phyloP scores from a whole-genome alignment of 371 early-diverging fungal species.

The Rhizopus stolonifer region DNA sequence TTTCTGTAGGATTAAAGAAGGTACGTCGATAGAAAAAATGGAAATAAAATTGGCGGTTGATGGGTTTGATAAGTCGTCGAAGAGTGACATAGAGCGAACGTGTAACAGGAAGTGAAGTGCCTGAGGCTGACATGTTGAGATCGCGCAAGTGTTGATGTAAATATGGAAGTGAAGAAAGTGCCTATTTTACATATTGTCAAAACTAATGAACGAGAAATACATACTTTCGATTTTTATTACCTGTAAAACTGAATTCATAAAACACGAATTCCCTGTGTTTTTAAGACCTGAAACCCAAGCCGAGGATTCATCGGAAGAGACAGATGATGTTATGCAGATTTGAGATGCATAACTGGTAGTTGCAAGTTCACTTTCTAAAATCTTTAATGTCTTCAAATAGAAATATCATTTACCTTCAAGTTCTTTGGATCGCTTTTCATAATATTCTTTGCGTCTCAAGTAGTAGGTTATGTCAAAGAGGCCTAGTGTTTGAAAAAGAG shows the following conservation, averaged over 20 bases:
- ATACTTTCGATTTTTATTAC: conserved; percentile 30
- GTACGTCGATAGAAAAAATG: conserved; percentile 15
- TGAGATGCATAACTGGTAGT: conserved; percentile 9
- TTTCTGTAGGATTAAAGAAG: conserved; percentile 37
- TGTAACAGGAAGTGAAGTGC: conserved; percentile 33
- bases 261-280: conserved; percentile 90
- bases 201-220: background rate
- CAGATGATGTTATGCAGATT: conserved; percentile 18
- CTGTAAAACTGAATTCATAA: conserved; percentile 87
- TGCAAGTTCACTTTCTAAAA: conserved; percentile 18
- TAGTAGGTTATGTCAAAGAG: conserved; percentile 19
- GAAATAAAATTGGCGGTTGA: too few species aligned
- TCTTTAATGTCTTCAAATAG: background rate
- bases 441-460: conserved; percentile 23
- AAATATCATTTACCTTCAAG: conserved; percentile 11
- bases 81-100: conserved; percentile 36
- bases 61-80: conserved; percentile 28
- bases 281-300: conserved; percentile 60
- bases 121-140: conserved; percentile 13
- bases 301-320: conserved; percentile 12
- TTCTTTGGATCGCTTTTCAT: conserved; percentile 15
- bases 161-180: conserved; percentile 42
- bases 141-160: conserved; percentile 35
- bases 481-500: conserved; percentile 7
- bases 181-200: conserved; percentile 7